Base-by-base conservation (phyloP, 768 basidiomycete genomes). In the Boletus reticulatus region DNA sequence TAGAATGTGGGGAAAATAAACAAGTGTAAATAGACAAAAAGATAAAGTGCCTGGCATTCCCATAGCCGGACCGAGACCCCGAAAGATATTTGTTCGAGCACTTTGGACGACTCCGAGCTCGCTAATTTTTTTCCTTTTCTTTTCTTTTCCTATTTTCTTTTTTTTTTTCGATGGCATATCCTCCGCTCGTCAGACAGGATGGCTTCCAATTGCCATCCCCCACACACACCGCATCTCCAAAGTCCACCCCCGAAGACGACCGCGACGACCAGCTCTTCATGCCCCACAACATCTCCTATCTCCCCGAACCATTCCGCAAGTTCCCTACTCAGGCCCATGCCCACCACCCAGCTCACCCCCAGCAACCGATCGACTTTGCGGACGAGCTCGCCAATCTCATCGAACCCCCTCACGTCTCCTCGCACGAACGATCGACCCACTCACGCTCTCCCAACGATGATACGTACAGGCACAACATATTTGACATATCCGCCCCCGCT, bases 301-400 rank as follows among this genome's bases (percentile, higher is more conserved):
- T 86, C 32, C 78, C 79, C 0, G 84, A 85, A 42, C 57, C 81
- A 0, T 82, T 83, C 65, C 78, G 82, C 63, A 82, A 82, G 67
- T 80, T 83, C 65, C 73, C 76, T 32, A 44, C 59, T 0, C 62
- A 62, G 32, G 47, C 57, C 5, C 67, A 66, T 7, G 36, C 58
- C 0, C 60, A 62, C 12, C 64, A 54, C 4, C 48, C 29, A 1
- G 31, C 63, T 1, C 64, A 62, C 42, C 57, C 42, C 38, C 53
- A 24, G 10, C 62, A 50, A 0, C 57, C 43, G 61, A 78, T 81
- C 68, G 86, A 89, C 70, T 83, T 89, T 61, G 72, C 76, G 39
- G 87, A 89, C 69, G 89, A 90, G 59, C 80, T 89, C 34, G 85
- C 82, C 1, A 77, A 71, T 11, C 78, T 88, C 57, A 84, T 87